A percentile compares a stretch with the other conserved stretches of the same genome.
These are phyloP conservation scores for Lactarius vividus DNA, from an alignment of 768 basidiomycete species.

Conservation along the genomic window DNA sequence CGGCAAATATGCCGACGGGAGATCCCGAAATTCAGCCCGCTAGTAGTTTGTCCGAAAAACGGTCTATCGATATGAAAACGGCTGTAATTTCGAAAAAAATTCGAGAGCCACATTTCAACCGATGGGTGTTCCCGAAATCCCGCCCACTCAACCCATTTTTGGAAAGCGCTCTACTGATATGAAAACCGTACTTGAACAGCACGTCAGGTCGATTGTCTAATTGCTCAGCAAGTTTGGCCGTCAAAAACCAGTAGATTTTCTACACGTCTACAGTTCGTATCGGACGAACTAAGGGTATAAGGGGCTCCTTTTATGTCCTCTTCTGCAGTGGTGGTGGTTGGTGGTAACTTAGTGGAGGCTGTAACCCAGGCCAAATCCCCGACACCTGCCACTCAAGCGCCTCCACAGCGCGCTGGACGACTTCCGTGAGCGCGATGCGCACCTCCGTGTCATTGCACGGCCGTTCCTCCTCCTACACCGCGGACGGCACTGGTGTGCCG, in stretches of 20 bases:
- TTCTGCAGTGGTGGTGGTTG: not conserved
- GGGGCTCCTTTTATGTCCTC: not conserved
- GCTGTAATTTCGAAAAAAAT: too few species aligned
- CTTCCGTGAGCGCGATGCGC: slow-evolving; percentile 33
- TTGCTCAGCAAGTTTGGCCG: not conserved
- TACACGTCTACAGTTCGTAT: not conserved
- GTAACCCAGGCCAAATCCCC: slow-evolving; percentile 5
- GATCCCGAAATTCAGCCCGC: too few species aligned
- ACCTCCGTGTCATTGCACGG: slow-evolving; percentile 20
- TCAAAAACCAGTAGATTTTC: not conserved
- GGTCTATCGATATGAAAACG: too few species aligned
- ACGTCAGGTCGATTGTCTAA: not conserved
- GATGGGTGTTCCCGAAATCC: too few species aligned
- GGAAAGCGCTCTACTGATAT: too few species aligned
- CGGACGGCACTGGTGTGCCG: slow-evolving; percentile 63
- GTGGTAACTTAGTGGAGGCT: too few species aligned
- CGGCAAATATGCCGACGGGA: too few species aligned
- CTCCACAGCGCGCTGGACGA: slow-evolving; percentile 34
- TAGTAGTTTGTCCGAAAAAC: too few species aligned
- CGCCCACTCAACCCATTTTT: too few species aligned
- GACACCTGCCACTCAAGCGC: slow-evolving; percentile 30
- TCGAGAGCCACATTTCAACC: too few species aligned
- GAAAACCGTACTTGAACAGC: not conserved
- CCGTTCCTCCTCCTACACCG: slow-evolving; percentile 32
- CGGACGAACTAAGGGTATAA: not conserved